Base-by-base conservation (phyloP, 1,284 basidiomycete species). In the Jaminaea rosea region DNA sequence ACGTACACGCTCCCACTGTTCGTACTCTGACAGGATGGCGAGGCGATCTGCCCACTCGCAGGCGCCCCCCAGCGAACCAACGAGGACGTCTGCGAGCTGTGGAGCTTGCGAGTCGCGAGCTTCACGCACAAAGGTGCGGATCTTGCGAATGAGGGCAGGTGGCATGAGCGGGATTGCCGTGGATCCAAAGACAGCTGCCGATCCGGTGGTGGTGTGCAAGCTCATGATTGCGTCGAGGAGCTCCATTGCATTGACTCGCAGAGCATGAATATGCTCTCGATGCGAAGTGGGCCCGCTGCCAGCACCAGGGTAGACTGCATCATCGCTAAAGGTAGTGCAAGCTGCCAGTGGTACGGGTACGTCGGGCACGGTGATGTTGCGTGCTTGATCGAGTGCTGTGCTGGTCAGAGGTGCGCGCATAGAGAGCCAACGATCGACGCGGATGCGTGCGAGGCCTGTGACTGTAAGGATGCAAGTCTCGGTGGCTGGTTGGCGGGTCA, bases 11-110 rank as follows among this genome's bases (percentile, higher is more conserved):
- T 63, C 53, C 3, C 54, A 52, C n/a, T 60, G 55, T 21, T 71
- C 63, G 53, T 56, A 63, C n/a, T 71, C 62, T 37, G 62, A 50
- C 10, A 73, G 60, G 39, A 72, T 56, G 28, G 53, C 49, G 11
- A 72, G 56, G 19, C 71, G 63, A n/a, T 66, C 60, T 4, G 61
- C 53, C 71, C 71, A 73, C 27, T 59, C 62, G 52, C 69, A 71
- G 6, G 71, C 63, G 32, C 71, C 71, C 7, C 71, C 71, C 19
- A 73, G 57, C 1, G 63, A 61, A 17, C 71, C 71, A 11, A 69
- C 53, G 26, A 72, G 53, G 28, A 73, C 58, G 41, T 73, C 71
- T 44, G 70, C 61, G 2, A 73, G 53, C 17, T 70, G 50, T 1
- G 53, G 60, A 8, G 61, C 59, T 29, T 62, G 56, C 4, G 58